Evolutionary conservation across 1,284 basidiomycete species (phyloP).

Genomic region (Peniophora sp.): DNA sequence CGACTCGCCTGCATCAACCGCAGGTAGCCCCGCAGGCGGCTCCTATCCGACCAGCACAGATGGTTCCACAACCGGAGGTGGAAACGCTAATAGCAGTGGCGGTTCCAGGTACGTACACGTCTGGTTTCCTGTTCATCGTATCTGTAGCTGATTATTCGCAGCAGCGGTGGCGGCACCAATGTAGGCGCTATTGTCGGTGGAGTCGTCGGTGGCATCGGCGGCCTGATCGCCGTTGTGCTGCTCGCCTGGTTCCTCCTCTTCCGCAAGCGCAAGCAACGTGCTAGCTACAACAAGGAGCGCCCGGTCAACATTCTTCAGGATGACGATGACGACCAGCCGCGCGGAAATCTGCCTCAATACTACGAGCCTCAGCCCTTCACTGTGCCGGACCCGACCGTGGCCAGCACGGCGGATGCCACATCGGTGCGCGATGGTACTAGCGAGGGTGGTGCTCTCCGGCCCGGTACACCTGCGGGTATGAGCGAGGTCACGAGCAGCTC

Average conservation of each 20-base stretch:
- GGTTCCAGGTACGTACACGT: not conserved
- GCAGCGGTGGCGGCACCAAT: conserved; percentile 27
- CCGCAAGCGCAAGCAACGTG: conserved; percentile 29
- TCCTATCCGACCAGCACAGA: conserved; percentile 51
- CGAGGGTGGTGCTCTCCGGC: conserved; percentile 12
- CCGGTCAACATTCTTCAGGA: conserved; percentile 57
- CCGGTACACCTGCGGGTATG: conserved; percentile 12
- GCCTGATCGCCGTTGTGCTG: conserved; percentile 34
- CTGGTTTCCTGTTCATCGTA: not conserved
- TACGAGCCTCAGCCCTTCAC: conserved; percentile 70
- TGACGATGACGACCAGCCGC: conserved; percentile 43
- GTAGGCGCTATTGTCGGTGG: conserved; percentile 62
- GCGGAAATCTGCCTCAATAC: conserved; percentile 49
- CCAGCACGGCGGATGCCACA: conserved; percentile 22
- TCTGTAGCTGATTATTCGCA: not conserved
- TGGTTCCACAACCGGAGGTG: conserved; percentile 18
- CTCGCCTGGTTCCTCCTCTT: conserved; percentile 44
- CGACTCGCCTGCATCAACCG: conserved; percentile 65
- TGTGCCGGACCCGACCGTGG: conserved; percentile 48
- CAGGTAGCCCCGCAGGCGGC: conserved; percentile 69
- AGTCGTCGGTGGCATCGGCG: conserved; percentile 53
- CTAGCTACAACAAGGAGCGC: conserved; percentile 35
- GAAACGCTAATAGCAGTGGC: conserved; percentile 6
- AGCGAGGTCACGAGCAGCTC: conserved; percentile 22
- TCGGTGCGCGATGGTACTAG: conserved; percentile 13